These are phyloP conservation scores for Cryphonectria japonica DNA, from an alignment of 2,329 filamentous ascomycete genomes.

Conservation along the genomic window DNA sequence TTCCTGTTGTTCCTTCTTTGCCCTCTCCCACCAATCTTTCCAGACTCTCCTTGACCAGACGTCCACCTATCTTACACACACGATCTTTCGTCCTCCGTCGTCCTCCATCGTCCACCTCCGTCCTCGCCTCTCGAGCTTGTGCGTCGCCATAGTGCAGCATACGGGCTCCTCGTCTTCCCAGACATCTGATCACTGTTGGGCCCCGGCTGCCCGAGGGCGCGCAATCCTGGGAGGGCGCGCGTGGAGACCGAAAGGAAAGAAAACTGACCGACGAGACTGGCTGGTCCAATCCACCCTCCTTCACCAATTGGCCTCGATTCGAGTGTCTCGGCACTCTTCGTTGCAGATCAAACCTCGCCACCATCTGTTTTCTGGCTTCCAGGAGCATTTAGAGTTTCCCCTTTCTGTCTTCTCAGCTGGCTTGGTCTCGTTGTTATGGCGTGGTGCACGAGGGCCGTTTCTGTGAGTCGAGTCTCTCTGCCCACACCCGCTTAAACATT, in stretches of 20 bases:
- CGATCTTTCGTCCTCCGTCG: neutral
- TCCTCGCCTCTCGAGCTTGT: neutral
- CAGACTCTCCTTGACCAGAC: neutral
- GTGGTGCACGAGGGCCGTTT: slow-evolving; percentile 27
- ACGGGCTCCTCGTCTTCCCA: neutral
- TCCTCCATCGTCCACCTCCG: neutral
- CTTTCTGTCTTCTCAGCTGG: neutral
- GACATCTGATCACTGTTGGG: slow-evolving; percentile 1
- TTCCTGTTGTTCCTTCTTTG: neutral
- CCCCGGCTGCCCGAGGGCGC: slow-evolving; percentile 1
- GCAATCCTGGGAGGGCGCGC: slow-evolving; percentile 10
- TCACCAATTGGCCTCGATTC: neutral
- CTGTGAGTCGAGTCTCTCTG: slow-evolving; percentile 20
- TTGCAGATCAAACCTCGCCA: neutral
- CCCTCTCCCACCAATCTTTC: neutral
- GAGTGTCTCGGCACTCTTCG: neutral
- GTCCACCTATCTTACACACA: neutral
- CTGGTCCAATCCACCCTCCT: slow-evolving; percentile 4
- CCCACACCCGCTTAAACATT: neutral
- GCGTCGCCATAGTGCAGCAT: neutral
- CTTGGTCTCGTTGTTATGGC: slow-evolving; percentile 25
- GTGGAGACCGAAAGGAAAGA: slow-evolving; percentile 4
- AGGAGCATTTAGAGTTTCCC: neutral
- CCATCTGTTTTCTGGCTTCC: neutral
- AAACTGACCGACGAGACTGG: slow-evolving; percentile 7